Conservation (phyloP, 164 flowering plant genomes). For the Malania oleifera region DNA sequence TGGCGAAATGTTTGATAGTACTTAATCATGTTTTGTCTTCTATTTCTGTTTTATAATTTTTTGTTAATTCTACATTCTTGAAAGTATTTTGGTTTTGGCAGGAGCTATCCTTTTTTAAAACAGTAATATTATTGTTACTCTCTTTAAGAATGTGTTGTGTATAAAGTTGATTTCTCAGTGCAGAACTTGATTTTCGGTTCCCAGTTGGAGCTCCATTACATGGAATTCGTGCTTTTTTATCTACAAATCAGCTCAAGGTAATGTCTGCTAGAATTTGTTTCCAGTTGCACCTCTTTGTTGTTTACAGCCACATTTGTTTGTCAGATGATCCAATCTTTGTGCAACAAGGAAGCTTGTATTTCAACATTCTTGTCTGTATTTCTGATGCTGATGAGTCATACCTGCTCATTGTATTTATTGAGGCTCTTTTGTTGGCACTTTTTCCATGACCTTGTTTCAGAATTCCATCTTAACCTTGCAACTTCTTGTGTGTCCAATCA, state of each 20-base stretch:
- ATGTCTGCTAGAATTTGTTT: neutral
- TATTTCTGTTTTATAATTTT: neutral
- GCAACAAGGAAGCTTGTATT: too few species aligned
- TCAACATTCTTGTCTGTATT: too few species aligned
- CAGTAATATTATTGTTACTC: neutral
- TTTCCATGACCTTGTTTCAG: too few species aligned
- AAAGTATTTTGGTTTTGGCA: neutral
- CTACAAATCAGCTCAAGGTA: constrained; percentile 95
- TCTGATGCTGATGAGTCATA: too few species aligned
- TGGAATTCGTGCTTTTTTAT: constrained; percentile 82
- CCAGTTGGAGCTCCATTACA: constrained; percentile 93
- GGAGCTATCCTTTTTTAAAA: neutral
- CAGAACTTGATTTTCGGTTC: constrained; percentile 98
- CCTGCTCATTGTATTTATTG: too few species aligned
- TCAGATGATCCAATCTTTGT: too few species aligned
- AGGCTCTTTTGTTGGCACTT: too few species aligned
- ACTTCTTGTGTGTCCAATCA: too few species aligned
- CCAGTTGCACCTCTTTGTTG: neutral
- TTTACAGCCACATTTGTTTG: neutral
- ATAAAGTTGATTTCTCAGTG: constrained; percentile 15
- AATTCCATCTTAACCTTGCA: too few species aligned
- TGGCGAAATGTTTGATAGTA: constrained; percentile 11
- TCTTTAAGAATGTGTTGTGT: neutral
- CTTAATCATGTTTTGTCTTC: neutral
- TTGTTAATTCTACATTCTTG: neutral